Evolutionary conservation across 1,139 yeast genomes (phyloP), one percentile per base, ranked within the genome.

Genomic region (Schwanniomyces etchellsii): DNA sequence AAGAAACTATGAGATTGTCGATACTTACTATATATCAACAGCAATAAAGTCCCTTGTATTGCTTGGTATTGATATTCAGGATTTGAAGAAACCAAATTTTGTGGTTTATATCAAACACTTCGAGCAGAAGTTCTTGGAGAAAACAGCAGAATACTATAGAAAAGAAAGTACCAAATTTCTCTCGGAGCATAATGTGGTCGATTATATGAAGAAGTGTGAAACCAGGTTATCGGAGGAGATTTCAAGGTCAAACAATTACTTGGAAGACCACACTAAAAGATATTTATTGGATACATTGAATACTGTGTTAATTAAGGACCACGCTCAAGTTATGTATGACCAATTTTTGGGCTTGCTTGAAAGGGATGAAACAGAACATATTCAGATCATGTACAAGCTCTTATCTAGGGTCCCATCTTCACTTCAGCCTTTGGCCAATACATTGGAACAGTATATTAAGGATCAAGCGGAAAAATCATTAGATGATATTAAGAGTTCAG

Each of bases 161-260:
- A 64, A 64, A 29, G 96, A 89, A 55, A 78, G 94, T 29, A 62
- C 66, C 14, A 68, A 68, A 30, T 88, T 78, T 51, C 64, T 91
- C 40, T 59, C 72, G 4, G 73, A 75, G 25, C 83, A 86, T 53
- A 82, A 88, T 44, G 94, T 89, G 30, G 91, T 89, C 24, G 95
- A 86, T 50, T 91, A 91, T 58, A 81, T 91, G 76, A 77, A 75
- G 42, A 85, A 82, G 54, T 95, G 95, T 30, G 89, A 84, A 47
- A 69, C 74, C 28, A 70, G 96, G 40, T 74, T 91, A 29, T 74
- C 75, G 24, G 95, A 88, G 52, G 98, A 91, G 57, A 75, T 81
- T 35, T 73, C 79, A 29, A 70, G 94, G 30, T 78, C 91, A 37
- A 81, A 79, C 38, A 72, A 81, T 52, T 83, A 83, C 49, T 68